phyloP scores from a whole-genome alignment of 768 basidiomycete species.

The Termitomyces sp. region DNA sequence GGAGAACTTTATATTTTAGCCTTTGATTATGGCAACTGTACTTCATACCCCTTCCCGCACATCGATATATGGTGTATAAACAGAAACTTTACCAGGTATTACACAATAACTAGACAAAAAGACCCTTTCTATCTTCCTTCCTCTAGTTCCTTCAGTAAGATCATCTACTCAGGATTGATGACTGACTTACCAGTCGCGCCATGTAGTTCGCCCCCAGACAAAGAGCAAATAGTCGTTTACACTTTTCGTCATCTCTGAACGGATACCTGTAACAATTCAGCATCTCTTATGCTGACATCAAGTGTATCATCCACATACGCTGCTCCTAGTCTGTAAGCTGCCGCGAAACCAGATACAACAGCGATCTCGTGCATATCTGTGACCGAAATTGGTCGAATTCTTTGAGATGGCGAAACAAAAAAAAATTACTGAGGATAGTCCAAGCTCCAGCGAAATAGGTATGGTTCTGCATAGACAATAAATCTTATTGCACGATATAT shows the following conservation, averaged over 20 bases:
- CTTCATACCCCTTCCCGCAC: background rate
- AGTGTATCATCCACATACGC: conserved; percentile 16
- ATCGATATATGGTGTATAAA: background rate
- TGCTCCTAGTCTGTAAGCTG: conserved; percentile 32
- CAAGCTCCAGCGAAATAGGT: conserved; percentile 32
- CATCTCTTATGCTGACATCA: too few relatives aligned
- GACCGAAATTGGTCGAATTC: background rate
- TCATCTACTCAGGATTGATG: too few relatives aligned
- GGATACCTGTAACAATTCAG: conserved; percentile 19
- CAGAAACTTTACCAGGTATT: background rate
- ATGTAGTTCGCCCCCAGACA: conserved; percentile 23
- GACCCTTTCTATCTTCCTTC: conserved; percentile 16
- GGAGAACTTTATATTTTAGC: conserved; percentile 36
- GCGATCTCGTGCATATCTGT: conserved; percentile 33
- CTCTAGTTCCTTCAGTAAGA: conserved; percentile 2
- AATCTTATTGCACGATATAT: background rate
- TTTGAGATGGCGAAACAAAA: background rate
- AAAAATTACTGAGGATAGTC: conserved; percentile 26
- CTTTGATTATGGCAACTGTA: conserved; percentile 12
- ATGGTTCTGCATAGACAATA: conserved; percentile 15
- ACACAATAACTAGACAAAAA: conserved; percentile 11
- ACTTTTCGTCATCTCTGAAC: conserved; percentile 24
- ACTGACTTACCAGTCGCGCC: conserved; percentile 11
- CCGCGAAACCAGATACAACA: conserved; percentile 31
- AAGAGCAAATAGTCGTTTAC: conserved; percentile 23